phyloP scores from a whole-genome alignment of 2,329 filamentous ascomycete species.

The Ilyonectria sp. region DNA sequence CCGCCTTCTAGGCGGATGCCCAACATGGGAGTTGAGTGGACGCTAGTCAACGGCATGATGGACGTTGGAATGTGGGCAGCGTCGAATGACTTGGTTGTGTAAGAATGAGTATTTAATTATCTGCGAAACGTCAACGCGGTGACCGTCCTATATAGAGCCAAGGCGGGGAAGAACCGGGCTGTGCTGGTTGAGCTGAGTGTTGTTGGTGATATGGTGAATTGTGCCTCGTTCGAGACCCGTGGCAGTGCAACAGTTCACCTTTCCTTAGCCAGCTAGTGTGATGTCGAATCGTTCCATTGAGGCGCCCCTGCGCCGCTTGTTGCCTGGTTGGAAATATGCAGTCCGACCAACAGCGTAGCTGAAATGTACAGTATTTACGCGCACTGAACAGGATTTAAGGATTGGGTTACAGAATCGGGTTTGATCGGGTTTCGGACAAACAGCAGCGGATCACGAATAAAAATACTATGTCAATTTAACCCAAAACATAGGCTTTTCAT shows the following conservation, averaged over 20 bases:
- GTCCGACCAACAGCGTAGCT: background rate
- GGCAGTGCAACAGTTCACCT: background rate
- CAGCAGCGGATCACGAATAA: too few relatives aligned
- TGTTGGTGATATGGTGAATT: background rate
- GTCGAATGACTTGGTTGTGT: background rate
- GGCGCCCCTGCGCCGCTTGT: too few relatives aligned
- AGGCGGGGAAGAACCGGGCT: background rate
- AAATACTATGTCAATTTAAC: too few relatives aligned
- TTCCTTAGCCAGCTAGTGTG: background rate
- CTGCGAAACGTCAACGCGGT: background rate
- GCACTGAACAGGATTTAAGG: too few relatives aligned
- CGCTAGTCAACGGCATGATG: conserved; percentile 21
- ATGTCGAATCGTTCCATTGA: background rate
- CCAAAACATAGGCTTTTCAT: too few relatives aligned
- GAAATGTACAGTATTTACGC: background rate
- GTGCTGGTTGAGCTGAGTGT: background rate
- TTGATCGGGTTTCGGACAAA: too few relatives aligned
- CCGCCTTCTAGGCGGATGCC: conserved; percentile 31
- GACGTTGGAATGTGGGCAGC: background rate
- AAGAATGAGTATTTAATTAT: background rate
- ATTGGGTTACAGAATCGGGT: too few relatives aligned
- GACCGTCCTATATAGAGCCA: background rate
- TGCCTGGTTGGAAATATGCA: background rate
- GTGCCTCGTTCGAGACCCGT: background rate
- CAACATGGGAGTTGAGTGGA: background rate